Evolutionary conservation across 192 early-diverging fungal genomes (phyloP), one percentile per base, ranked within the genome.

Genomic region (Dissophora ornata): DNA sequence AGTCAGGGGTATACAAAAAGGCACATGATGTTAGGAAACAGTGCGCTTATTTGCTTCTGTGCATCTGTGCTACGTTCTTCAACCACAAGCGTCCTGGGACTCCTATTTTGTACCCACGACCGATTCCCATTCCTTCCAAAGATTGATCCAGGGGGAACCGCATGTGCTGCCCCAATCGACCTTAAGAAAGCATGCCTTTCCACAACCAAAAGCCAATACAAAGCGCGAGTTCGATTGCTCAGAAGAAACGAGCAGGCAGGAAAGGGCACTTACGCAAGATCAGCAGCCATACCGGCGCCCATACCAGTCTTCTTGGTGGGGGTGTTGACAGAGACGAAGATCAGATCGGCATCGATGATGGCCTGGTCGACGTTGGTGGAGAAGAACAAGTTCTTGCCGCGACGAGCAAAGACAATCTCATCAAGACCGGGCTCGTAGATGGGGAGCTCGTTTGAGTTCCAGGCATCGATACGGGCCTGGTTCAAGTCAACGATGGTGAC

Each of bases 361-460:
- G 88, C 88, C 22, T 57, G 57, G 57, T 97, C 91, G 41, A 96
- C 89, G 47, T 96, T 87, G 15, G 94, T 92, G 13, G 91, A 83
- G 81, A 96, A 98, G 80, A 90, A 90, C 60, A 98, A 88, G 83
- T 98, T 98, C 75, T 82, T 84, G 36, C 88, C 89, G 51, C 95
- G 90, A 57, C 84, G 75, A 6, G 56, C 83, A 54, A 87, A 86
- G 18, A 97, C 95, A 50, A 97, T 80, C 49, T 94, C 91, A 30
- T 96, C 93, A 26, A 97, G 88, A 24, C 95, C 95, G 12, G 94
- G 95, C 69, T 97, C 96, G 67, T 93, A 97, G 55, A 98, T 94
- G 19, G 95, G 96, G 22, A 98, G 87, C 26, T 83, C 65, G 45
- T 90, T 84, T 7, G 93, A 95, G 82, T 98, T 98, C 95, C 95